These are phyloP conservation scores for Xylaria sp. DNA, from an alignment of 2,329 filamentous ascomycete genomes.

Conservation along the genomic window DNA sequence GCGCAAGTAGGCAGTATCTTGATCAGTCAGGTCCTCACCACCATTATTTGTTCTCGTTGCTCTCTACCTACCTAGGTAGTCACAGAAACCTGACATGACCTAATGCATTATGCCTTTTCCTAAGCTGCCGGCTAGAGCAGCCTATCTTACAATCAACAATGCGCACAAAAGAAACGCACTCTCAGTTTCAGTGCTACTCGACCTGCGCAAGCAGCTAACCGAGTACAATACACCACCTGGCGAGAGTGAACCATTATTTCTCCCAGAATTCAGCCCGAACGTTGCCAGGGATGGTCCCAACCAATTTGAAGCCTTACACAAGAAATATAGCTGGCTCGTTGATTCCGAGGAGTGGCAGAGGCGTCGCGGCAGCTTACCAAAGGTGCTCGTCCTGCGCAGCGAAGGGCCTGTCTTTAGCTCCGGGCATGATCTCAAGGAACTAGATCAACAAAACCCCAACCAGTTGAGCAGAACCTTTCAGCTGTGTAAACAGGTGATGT, in stretches of 20 bases:
- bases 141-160: slow-evolving; percentile 45
- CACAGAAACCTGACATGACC: not conserved
- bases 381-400: slow-evolving; percentile 49
- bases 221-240: slow-evolving; percentile 41
- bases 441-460: slow-evolving; percentile 28
- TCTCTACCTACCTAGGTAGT: too few species aligned
- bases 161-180: slow-evolving; percentile 45
- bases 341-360: slow-evolving; percentile 41
- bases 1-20: too few species aligned
- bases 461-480: slow-evolving; percentile 34
- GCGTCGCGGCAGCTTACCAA: slow-evolving; percentile 43
- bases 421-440: slow-evolving; percentile 49
- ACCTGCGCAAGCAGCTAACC: slow-evolving; percentile 44
- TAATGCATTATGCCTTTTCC: slow-evolving; percentile 31
- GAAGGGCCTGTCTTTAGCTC: slow-evolving; percentile 48
- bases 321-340: slow-evolving; percentile 44
- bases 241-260: slow-evolving; percentile 40
- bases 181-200: slow-evolving; percentile 40
- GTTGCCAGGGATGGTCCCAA: not conserved
- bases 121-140: slow-evolving; percentile 44
- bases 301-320: not conserved
- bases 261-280: slow-evolving; percentile 45
- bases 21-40: too few species aligned
- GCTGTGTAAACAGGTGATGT: slow-evolving; percentile 49
- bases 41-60: too few species aligned